Conservation (phyloP, 2,329 filamentous ascomycete species). For the Penicillium sp. region DNA sequence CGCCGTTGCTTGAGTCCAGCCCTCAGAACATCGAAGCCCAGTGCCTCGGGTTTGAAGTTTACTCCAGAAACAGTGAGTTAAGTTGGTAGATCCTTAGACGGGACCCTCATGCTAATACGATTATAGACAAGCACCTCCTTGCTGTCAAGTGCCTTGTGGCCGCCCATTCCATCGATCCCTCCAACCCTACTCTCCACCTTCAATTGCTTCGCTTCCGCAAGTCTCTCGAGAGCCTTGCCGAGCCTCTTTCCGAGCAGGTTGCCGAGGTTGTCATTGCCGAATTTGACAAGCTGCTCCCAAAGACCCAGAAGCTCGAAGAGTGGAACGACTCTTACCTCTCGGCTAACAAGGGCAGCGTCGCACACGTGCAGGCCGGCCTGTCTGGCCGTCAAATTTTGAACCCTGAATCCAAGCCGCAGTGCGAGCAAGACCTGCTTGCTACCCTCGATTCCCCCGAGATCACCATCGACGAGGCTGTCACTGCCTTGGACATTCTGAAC, state of each 20-base stretch:
- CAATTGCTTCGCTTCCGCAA: constrained; percentile 70
- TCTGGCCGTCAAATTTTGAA: constrained; percentile 61
- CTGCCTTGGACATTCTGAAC: constrained; percentile 53
- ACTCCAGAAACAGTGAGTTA: constrained; percentile 73
- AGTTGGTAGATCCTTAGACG: neutral
- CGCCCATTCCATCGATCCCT: constrained; percentile 66
- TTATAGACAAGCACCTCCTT: constrained; percentile 77
- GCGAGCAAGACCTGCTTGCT: constrained; percentile 64
- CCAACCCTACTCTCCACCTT: constrained; percentile 71
- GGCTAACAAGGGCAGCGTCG: constrained; percentile 61
- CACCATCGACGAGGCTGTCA: constrained; percentile 58
- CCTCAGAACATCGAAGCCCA: constrained; percentile 80
- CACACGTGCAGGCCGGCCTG: constrained; percentile 64
- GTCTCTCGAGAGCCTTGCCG: constrained; percentile 56
- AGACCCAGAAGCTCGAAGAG: constrained; percentile 57
- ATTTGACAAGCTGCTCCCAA: constrained; percentile 62
- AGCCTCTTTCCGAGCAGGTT: constrained; percentile 64
- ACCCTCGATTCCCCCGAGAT: constrained; percentile 54
- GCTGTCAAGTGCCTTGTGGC: constrained; percentile 83
- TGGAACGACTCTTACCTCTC: constrained; percentile 67
- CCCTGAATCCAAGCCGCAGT: constrained; percentile 54
- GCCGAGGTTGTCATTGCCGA: constrained; percentile 68
- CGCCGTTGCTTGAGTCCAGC: constrained; percentile 76
- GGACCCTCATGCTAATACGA: constrained; percentile 20
- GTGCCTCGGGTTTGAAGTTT: constrained; percentile 84